Evolutionary conservation across 225 moss, liverwort and hornwort species (phyloP).

Genomic region (Sphagnum contortum): DNA sequence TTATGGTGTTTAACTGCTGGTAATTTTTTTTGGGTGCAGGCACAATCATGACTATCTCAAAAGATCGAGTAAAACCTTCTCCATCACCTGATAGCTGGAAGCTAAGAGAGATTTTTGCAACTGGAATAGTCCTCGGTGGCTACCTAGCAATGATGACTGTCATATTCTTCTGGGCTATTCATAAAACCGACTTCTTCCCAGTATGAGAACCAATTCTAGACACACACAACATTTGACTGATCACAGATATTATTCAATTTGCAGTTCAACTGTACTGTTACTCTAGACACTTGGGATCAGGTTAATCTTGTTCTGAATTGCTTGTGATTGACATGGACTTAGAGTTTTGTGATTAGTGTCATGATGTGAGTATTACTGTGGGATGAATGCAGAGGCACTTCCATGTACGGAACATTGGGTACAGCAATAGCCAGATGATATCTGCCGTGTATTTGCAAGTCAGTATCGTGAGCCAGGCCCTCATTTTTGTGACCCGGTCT

Average conservation of each 20-base stretch:
- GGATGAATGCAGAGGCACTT: conserved; percentile 17
- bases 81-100: conserved; percentile 78
- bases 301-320: too few relatives aligned
- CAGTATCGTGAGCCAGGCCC: conserved; percentile 47
- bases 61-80: conserved; percentile 79
- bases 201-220: conserved; percentile 5
- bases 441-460: conserved; percentile 49
- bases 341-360: too few relatives aligned
- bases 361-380: too few relatives aligned
- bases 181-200: conserved; percentile 39
- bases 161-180: conserved; percentile 50
- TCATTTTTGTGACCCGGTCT: conserved; percentile 46
- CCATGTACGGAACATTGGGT: conserved; percentile 21
- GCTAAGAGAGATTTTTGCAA: conserved; percentile 56
- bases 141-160: conserved; percentile 67
- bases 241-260: too few relatives aligned
- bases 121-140: conserved; percentile 57
- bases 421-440: conserved; percentile 6
- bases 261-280: too few relatives aligned
- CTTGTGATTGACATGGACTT: too few relatives aligned
- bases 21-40: conserved; percentile 13
- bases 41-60: conserved; percentile 89
- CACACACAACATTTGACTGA: too few relatives aligned
- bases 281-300: too few relatives aligned
- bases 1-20: too few relatives aligned